Evolutionary conservation across 495 filamentous ascomycete genomes (phyloP).

Genomic region (Daldinia decipiens): DNA sequence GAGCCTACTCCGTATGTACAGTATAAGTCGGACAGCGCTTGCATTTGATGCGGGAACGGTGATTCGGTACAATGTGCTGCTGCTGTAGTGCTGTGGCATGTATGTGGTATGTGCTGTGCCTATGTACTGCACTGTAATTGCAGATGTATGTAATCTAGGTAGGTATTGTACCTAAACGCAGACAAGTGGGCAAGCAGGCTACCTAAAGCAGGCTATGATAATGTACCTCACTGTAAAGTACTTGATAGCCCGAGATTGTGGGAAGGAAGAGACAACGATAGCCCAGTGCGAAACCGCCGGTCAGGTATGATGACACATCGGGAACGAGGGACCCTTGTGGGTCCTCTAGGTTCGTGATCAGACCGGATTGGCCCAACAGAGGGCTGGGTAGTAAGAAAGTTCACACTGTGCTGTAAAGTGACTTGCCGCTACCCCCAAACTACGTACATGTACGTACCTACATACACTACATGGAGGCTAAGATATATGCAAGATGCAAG

Average conservation of each 20-base stretch:
- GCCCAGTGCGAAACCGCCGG: slow-evolving; percentile 32
- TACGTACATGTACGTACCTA: slow-evolving; percentile 6
- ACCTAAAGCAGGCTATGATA: slow-evolving; percentile 14
- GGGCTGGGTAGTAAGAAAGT: slow-evolving; percentile 6
- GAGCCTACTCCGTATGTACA: slow-evolving; percentile 27
- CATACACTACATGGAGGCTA: slow-evolving; percentile 10
- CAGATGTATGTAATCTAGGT: slow-evolving; percentile 10
- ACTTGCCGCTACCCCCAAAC: background rate
- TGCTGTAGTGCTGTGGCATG: background rate
- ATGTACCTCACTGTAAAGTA: slow-evolving; percentile 1
- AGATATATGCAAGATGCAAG: slow-evolving; percentile 5
- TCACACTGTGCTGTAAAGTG: slow-evolving; percentile 26
- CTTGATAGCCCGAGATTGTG: slow-evolving; percentile 20
- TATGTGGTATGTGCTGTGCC: slow-evolving; percentile 6
- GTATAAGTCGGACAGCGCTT: slow-evolving; percentile 25
- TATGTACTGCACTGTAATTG: slow-evolving; percentile 1
- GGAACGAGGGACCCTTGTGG: slow-evolving; percentile 40
- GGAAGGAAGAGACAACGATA: slow-evolving; percentile 19
- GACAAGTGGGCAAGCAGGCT: background rate
- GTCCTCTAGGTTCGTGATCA: slow-evolving; percentile 11
- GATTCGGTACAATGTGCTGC: slow-evolving; percentile 5
- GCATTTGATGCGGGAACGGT: slow-evolving; percentile 30
- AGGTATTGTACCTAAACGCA: background rate
- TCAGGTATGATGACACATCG: slow-evolving; percentile 42
- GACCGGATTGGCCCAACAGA: slow-evolving; percentile 25